phyloP scores from a whole-genome alignment of 345 rosid genomes.

The Camelina hispida region DNA sequence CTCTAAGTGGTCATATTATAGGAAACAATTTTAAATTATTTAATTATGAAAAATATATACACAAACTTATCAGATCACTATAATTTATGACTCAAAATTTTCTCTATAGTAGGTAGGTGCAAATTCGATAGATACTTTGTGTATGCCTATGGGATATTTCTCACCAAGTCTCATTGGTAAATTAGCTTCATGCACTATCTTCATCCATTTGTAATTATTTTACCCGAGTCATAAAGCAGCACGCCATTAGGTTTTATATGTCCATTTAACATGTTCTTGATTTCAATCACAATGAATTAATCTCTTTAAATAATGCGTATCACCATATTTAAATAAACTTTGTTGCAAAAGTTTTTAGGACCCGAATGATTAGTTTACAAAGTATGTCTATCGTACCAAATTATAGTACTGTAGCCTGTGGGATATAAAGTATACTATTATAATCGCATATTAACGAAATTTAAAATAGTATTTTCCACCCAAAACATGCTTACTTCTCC shows the following conservation, averaged over 20 bases:
- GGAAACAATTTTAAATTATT: not conserved
- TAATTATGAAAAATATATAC: too few species aligned
- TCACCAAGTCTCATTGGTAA: not conserved
- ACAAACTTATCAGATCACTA: too few species aligned
- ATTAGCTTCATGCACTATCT: slow-evolving; percentile 27
- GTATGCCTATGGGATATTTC: slow-evolving; percentile 5
- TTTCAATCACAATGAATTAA: not conserved
- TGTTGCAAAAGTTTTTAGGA: slow-evolving; percentile 20
- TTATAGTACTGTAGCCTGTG: not conserved
- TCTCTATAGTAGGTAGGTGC: not conserved
- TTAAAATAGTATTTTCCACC: slow-evolving; percentile 1
- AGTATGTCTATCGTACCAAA: slow-evolving; percentile 25
- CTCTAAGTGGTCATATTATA: not conserved
- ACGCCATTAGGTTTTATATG: slow-evolving; percentile 14
- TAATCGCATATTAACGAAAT: not conserved
- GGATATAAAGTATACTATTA: not conserved
- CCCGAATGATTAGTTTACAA: slow-evolving; percentile 30
- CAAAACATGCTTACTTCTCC: slow-evolving; percentile 1
- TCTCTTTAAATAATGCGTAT: not conserved
- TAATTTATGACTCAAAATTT: not conserved
- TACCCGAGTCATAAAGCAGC: slow-evolving; percentile 27
- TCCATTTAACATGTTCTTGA: not conserved
- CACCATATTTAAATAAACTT: slow-evolving; percentile 8
- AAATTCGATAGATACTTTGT: slow-evolving; percentile 11
- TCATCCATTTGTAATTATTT: slow-evolving; percentile 24